Percentiles rank a stretch among this genome's conserved stretches.
Evolutionary conservation across 495 filamentous ascomycete genomes (phyloP).

Genomic region (Xylaria flabelliformis): DNA sequence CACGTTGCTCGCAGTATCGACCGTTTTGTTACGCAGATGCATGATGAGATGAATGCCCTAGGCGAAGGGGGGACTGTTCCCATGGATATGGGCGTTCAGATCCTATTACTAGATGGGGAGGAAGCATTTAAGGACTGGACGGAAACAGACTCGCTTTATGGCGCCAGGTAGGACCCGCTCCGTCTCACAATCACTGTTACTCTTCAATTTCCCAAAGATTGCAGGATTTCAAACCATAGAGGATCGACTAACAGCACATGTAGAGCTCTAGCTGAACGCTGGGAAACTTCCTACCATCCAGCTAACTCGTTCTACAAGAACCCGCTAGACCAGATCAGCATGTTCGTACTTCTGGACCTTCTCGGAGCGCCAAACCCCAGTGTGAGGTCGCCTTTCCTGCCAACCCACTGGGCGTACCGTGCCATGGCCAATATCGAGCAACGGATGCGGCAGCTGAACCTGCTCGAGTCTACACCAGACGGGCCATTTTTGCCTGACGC

Average conservation of each 20-base stretch:
- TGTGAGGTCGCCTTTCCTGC: constrained; percentile 81
- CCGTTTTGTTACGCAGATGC: constrained; percentile 76
- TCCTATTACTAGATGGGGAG: constrained; percentile 91
- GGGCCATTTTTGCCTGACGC: constrained; percentile 55
- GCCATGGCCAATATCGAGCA: constrained; percentile 70
- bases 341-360: constrained; percentile 94
- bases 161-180: constrained; percentile 64
- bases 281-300: constrained; percentile 70
- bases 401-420: constrained; percentile 93
- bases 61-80: constrained; percentile 61
- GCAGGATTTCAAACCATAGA: not conserved
- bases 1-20: constrained; percentile 83
- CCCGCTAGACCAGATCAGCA: constrained; percentile 74
- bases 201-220: not conserved
- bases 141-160: constrained; percentile 82
- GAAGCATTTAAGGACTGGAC: constrained; percentile 88
- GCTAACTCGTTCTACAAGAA: constrained; percentile 76
- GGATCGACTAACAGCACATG: constrained; percentile 29
- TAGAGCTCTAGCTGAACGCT: constrained; percentile 73
- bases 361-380: constrained; percentile 73
- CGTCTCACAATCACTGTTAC: constrained; percentile 1
- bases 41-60: constrained; percentile 71
- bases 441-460: constrained; percentile 63
- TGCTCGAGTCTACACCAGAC: constrained; percentile 46
- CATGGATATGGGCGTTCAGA: constrained; percentile 83